phyloP scores from a whole-genome alignment of 1,284 basidiomycete genomes.

The Apiotrichum brassicae region DNA sequence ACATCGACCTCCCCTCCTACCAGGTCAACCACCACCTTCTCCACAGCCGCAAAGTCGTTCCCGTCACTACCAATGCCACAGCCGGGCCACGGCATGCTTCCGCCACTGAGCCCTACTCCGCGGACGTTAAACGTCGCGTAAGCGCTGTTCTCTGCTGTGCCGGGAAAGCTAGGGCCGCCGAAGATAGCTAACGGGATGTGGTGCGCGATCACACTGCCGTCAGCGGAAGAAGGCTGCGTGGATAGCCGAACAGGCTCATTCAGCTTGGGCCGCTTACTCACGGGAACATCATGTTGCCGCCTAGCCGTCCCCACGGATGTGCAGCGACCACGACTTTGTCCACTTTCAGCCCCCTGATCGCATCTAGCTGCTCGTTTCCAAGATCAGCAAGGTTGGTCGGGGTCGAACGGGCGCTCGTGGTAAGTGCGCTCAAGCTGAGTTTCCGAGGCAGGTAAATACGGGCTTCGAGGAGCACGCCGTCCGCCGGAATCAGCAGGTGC shows the following conservation, averaged over 20 bases:
- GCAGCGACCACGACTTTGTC: conserved; percentile 29
- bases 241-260: no score
- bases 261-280: no score
- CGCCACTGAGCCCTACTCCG: conserved; percentile 31
- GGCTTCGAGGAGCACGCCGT: conserved; percentile 26
- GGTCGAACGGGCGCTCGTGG: not conserved
- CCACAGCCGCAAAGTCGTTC: conserved; percentile 32
- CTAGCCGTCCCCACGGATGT: conserved; percentile 39
- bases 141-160: conserved; percentile 15
- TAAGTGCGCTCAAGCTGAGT: not conserved
- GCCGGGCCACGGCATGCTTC: conserved; percentile 24
- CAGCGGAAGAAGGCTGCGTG: no score
- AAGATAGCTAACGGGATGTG: conserved; percentile 21
- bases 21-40: conserved; percentile 16
- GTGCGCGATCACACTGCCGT: conserved; percentile 24
- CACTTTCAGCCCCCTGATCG: conserved; percentile 6
- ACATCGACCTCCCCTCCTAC: conserved; percentile 15
- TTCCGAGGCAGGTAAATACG: conserved; percentile 29
- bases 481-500: conserved; percentile 31
- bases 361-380: not conserved
- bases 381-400: not conserved
- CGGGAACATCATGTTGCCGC: conserved; percentile 42
- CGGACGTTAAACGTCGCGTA: conserved; percentile 37
- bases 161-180: not conserved
- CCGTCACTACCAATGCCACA: conserved; percentile 23